These are phyloP conservation scores for Scenedesmus sp. DNA, from an alignment of 163 green algal genomes.

Conservation along the genomic window DNA sequence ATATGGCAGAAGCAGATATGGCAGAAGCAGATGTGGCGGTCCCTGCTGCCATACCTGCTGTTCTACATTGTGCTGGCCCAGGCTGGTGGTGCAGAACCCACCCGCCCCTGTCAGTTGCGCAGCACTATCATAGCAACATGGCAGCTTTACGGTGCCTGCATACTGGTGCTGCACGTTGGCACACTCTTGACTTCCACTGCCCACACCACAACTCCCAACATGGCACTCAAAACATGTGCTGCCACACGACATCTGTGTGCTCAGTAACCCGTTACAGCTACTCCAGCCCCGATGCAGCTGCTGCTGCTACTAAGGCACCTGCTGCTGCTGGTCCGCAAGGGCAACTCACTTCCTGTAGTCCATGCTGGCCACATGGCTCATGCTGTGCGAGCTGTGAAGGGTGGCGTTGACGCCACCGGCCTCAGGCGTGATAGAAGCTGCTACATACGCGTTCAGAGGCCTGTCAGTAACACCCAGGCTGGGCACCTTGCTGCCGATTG, in stretches of 20 bases:
- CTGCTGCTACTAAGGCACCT: neutral
- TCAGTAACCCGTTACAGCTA: neutral
- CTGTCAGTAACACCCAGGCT: neutral
- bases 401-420: constrained; percentile 26
- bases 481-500: neutral
- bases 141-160: neutral
- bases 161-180: neutral
- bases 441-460: constrained; percentile 6
- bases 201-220: neutral
- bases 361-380: neutral
- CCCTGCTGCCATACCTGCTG: neutral
- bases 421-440: neutral
- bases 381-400: constrained; percentile 2
- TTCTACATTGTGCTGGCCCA: neutral
- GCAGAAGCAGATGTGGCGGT: no score
- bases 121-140: neutral
- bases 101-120: neutral
- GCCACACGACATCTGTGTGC: neutral
- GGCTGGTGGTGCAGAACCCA: neutral
- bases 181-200: neutral
- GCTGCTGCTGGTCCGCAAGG: neutral
- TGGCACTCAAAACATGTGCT: neutral
- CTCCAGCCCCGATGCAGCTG: neutral
- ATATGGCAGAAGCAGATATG: no score
- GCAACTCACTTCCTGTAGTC: constrained; percentile 30